Percentiles rank a stretch among this genome's conserved stretches.
Conservation (phyloP, 1,139 yeast genomes). For the Pichia sp. region DNA sequence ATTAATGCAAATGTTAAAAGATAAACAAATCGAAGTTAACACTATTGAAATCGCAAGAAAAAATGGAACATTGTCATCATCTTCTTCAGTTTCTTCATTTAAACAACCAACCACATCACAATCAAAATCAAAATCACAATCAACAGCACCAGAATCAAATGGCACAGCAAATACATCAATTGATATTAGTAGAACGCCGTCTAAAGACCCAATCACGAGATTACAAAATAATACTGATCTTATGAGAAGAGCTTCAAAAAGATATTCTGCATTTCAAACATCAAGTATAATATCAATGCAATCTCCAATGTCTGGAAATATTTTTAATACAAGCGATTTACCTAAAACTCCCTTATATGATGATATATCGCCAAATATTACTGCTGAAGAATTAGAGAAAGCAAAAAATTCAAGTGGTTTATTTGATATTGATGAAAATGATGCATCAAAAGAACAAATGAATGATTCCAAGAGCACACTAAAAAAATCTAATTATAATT, state of each 20-base stretch:
- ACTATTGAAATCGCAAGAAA: too few species aligned
- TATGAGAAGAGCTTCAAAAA: constrained; percentile 84
- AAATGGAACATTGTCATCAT: too few species aligned
- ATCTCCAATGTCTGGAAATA: constrained; percentile 11
- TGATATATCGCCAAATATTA: constrained; percentile 14
- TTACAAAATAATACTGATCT: constrained; percentile 75
- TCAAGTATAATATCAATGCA: constrained; percentile 32
- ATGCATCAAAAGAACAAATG: background rate
- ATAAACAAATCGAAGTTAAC: constrained; percentile 56
- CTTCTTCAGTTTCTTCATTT: too few species aligned
- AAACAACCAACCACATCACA: too few species aligned
- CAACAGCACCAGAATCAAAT: background rate
- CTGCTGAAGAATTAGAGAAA: constrained; percentile 14
- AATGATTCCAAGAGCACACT: background rate
- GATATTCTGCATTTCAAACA: constrained; percentile 85
- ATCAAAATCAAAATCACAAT: background rate
- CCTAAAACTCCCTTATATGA: constrained; percentile 22
- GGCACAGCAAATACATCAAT: constrained; percentile 6
- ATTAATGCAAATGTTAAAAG: constrained; percentile 71
- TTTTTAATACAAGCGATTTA: constrained; percentile 7
- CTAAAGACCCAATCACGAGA: constrained; percentile 58
- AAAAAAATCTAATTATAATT: background rate
- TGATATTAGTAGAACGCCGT: constrained; percentile 7
- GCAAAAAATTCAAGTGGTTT: constrained; percentile 7
- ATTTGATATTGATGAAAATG: constrained; percentile 5